Conservation (phyloP, 1,284 basidiomycete genomes). For the Kalmanozyma brasiliensis region DNA sequence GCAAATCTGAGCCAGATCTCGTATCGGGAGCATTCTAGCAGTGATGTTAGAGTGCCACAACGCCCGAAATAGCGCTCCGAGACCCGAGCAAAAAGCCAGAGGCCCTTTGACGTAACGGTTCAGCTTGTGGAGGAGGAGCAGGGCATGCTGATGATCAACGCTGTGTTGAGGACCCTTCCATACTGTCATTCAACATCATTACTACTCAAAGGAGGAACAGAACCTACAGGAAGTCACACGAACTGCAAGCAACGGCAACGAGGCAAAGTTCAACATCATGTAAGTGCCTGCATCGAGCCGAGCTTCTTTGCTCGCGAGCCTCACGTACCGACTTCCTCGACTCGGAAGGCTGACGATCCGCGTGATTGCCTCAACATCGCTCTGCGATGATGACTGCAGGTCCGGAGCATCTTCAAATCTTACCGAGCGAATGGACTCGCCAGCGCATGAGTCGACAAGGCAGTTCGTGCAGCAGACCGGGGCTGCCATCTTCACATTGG, state of each 20-base stretch:
- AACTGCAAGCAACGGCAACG: neutral
- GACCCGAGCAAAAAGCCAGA: neutral
- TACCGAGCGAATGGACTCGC: conserved; percentile 39
- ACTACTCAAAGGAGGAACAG: too few relatives aligned
- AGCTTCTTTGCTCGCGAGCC: too few relatives aligned
- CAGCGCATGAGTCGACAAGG: conserved; percentile 33
- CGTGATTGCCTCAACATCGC: neutral
- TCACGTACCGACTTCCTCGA: too few relatives aligned
- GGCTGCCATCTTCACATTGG: conserved; percentile 39
- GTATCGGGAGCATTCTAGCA: neutral
- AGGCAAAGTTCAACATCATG: neutral
- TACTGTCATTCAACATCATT: too few relatives aligned
- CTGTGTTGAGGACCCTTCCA: neutral
- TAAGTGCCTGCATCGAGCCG: too few relatives aligned
- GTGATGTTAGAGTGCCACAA: neutral
- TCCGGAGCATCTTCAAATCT: conserved; percentile 47
- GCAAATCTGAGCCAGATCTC: neutral
- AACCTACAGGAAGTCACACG: too few relatives aligned
- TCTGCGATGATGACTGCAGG: conserved; percentile 3
- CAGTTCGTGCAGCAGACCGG: conserved; percentile 37
- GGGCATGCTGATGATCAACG: neutral
- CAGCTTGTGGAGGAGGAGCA: conserved; percentile 7
- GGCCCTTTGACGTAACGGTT: conserved; percentile 8
- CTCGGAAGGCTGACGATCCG: conserved; percentile 5
- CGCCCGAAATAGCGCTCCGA: neutral